phyloP scores from a whole-genome alignment of 1,284 basidiomycete species.

The Agroathelia rolfsii region DNA sequence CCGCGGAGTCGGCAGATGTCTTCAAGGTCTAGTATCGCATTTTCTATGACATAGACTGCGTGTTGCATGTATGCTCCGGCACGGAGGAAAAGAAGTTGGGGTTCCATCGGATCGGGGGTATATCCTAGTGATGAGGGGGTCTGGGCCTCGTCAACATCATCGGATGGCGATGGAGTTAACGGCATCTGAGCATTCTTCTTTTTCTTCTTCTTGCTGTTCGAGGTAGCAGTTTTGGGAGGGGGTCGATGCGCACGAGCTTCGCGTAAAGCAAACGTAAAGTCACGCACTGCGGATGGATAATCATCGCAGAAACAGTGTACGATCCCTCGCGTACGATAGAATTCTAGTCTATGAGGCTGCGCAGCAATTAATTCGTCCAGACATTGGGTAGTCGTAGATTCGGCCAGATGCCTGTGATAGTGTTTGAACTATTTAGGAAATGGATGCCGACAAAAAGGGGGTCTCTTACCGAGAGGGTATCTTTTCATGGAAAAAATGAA shows the following conservation, averaged over 20 bases:
- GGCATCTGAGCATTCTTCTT: conserved; percentile 50
- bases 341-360: conserved; percentile 67
- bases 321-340: conserved; percentile 72
- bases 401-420: conserved; percentile 58
- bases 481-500: conserved; percentile 84
- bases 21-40: conserved; percentile 57
- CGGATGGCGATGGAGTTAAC: too few species aligned
- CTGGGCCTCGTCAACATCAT: conserved; percentile 32
- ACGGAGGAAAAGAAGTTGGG: conserved; percentile 71
- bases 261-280: conserved; percentile 69
- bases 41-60: conserved; percentile 62
- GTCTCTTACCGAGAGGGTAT: conserved; percentile 69
- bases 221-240: conserved; percentile 32
- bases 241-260: conserved; percentile 54
- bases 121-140: conserved; percentile 56
- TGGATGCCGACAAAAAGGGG: conserved; percentile 1
- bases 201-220: conserved; percentile 41
- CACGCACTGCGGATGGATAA: conserved; percentile 56
- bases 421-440: conserved; percentile 12
- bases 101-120: conserved; percentile 73
- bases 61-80: conserved; percentile 72
- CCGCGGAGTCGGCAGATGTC: conserved; percentile 55
- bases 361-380: conserved; percentile 65
- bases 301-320: conserved; percentile 81
- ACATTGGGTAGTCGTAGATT: conserved; percentile 63